A percentile compares a stretch with the other conserved stretches of the same genome.
phyloP scores from a whole-genome alignment of 108 stramenopile species.

The Cyclotella baltica region DNA sequence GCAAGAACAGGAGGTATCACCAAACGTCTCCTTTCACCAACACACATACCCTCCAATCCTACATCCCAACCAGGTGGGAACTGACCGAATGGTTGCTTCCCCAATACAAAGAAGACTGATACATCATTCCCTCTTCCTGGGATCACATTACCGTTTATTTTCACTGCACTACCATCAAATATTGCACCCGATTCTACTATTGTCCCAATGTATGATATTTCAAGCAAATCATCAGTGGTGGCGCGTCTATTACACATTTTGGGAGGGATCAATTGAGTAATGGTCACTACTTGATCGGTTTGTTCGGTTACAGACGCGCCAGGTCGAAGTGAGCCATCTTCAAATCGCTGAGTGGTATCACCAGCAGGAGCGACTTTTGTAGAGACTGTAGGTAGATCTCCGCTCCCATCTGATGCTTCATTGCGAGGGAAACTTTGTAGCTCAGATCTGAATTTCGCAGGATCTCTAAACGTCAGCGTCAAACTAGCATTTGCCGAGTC shows the following conservation, averaged over 20 bases:
- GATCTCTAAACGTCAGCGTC: slow-evolving; percentile 75
- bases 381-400: slow-evolving; percentile 44
- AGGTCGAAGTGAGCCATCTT: slow-evolving; percentile 61
- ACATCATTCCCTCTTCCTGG: slow-evolving; percentile 88
- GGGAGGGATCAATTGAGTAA: slow-evolving; percentile 78
- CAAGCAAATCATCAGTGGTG: slow-evolving; percentile 76
- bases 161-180: slow-evolving; percentile 85
- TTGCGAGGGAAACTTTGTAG: slow-evolving; percentile 48
- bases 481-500: slow-evolving; percentile 28
- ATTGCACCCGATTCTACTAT: slow-evolving; percentile 78
- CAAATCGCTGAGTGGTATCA: slow-evolving; percentile 76
- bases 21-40: slow-evolving; percentile 81
- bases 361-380: slow-evolving; percentile 86
- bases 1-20: slow-evolving; percentile 85
- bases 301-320: slow-evolving; percentile 59
- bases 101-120: slow-evolving; percentile 82
- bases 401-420: slow-evolving; percentile 2
- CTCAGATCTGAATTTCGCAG: slow-evolving; percentile 57
- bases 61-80: slow-evolving; percentile 92
- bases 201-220: slow-evolving; percentile 78
- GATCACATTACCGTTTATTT: slow-evolving; percentile 77
- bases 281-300: slow-evolving; percentile 74
- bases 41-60: slow-evolving; percentile 68
- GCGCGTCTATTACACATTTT: slow-evolving; percentile 77
- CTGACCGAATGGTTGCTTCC: slow-evolving; percentile 90